phyloP scores from a whole-genome alignment of 306 rosid species.

The Notholithocarpus densiflorus region DNA sequence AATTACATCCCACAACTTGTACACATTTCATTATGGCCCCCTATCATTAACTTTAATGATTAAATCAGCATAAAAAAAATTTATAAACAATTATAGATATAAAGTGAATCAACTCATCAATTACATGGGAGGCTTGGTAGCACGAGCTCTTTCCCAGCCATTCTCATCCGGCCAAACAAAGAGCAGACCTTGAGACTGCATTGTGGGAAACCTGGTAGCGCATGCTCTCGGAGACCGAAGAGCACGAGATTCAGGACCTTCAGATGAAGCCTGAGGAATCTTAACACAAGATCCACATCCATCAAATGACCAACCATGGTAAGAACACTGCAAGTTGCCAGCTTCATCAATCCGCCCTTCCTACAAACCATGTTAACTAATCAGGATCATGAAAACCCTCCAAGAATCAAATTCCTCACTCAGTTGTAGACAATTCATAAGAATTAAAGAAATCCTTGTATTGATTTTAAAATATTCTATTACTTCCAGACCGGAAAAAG shows the following conservation, averaged over 20 bases:
- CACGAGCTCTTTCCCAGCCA: constrained; percentile 89
- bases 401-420: background rate
- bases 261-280: constrained; percentile 85
- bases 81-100: constrained; percentile 1
- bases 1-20: background rate
- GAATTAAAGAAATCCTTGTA: background rate
- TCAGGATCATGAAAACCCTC: background rate
- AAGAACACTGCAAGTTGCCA: constrained; percentile 94
- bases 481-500: background rate
- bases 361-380: constrained; percentile 39
- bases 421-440: background rate
- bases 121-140: constrained; percentile 79
- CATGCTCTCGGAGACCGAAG: constrained; percentile 74
- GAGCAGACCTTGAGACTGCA: constrained; percentile 92
- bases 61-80: background rate
- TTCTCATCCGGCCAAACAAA: constrained; percentile 99
- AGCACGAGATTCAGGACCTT: constrained; percentile 95
- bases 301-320: constrained; percentile 96
- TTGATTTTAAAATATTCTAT: background rate
- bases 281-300: constrained; percentile 80
- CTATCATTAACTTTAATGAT: constrained; percentile 18
- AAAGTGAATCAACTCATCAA: constrained; percentile 31
- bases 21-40: background rate
- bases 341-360: constrained; percentile 94
- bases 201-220: constrained; percentile 70